Percentiles rank a stretch among this genome's conserved stretches.
Conservation (phyloP, 176 grass and related monocot genomes). For the Oryza brachyantha region DNA sequence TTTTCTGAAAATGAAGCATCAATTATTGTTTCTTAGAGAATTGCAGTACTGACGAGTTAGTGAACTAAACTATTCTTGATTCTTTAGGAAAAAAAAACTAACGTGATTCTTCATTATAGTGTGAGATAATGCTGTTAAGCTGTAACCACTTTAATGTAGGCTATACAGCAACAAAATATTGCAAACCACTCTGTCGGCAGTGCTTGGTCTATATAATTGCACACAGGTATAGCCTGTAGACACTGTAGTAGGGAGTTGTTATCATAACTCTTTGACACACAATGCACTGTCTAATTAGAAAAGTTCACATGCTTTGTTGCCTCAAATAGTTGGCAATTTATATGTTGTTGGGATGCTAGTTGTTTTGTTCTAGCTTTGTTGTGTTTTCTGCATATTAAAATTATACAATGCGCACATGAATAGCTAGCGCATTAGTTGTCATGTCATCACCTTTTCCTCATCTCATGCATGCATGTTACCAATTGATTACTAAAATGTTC, state of each 20-base stretch:
- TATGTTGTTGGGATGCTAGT: neutral
- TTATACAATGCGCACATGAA: neutral
- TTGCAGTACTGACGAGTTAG: conserved; percentile 29
- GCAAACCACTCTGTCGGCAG: neutral
- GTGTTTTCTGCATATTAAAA: neutral
- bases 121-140: neutral
- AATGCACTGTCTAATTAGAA: conserved; percentile 7
- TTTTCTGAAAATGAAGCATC: conserved; percentile 6
- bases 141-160: conserved; percentile 1
- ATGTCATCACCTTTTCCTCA: conserved; percentile 8
- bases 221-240: neutral
- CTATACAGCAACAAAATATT: neutral
- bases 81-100: neutral
- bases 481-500: neutral
- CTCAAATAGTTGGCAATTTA: conserved; percentile 13
- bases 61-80: conserved; percentile 12
- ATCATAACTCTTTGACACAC: neutral
- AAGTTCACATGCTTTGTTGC: conserved; percentile 25
- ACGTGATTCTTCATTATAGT: neutral
- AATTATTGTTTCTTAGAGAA: conserved; percentile 30
- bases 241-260: neutral
- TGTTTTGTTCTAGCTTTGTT: neutral
- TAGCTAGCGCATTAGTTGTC: neutral
- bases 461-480: conserved; percentile 22
- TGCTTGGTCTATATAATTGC: conserved; percentile 13